Base-by-base conservation (phyloP, 2,329 filamentous ascomycete species). In the Fusarium brevicatenulatum region DNA sequence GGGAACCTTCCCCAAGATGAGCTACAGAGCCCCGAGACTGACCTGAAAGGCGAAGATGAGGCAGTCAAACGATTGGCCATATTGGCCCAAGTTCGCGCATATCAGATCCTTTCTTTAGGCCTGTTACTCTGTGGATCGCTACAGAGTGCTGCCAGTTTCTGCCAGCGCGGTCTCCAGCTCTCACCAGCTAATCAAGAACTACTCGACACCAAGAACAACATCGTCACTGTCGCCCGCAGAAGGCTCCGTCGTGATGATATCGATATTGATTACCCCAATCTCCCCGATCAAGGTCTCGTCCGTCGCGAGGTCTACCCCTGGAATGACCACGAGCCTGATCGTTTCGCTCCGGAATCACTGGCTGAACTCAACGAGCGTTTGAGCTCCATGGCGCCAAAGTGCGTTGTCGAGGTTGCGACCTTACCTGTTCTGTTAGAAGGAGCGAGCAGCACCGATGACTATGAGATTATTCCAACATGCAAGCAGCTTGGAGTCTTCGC, bases 401-500 rank as follows among this genome's bases (percentile, higher is more conserved):
- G 95, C 68, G 93, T 93, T 71, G 93, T 97, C 36, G 89, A 90
- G 65, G 91, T 92, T 7, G 91, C 94, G 0, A 88, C 91, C 37
- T 84, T 99, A 9, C 96, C 95, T 2, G 85, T 93, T 1, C 83
- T 98, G 30, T 84, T 91, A 16, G 85, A 88, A 53, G 84, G 84
- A 30, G 88, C 87, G 8, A 88, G 87, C 63, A 82, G 83, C 34
- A 86, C 84, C 2, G 85, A 87, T 66, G 78, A 78, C 32, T 85
- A 85, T 72, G 84, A 86, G n/a, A 83, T 84, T 44, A 87, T 86
- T 21, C 84, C 86, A 13, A 91, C 89, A 9, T 91, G 91, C 74
- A 88, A 89, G 68, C 96, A 99, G 81, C 88, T 99, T 1, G 96
- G 96, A 9, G 88, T 99, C 7, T 98, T 98, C 80, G 95, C 95